phyloP scores from a whole-genome alignment of 225 moss, liverwort and hornwort species.

The Antitrichia curtipendula region DNA sequence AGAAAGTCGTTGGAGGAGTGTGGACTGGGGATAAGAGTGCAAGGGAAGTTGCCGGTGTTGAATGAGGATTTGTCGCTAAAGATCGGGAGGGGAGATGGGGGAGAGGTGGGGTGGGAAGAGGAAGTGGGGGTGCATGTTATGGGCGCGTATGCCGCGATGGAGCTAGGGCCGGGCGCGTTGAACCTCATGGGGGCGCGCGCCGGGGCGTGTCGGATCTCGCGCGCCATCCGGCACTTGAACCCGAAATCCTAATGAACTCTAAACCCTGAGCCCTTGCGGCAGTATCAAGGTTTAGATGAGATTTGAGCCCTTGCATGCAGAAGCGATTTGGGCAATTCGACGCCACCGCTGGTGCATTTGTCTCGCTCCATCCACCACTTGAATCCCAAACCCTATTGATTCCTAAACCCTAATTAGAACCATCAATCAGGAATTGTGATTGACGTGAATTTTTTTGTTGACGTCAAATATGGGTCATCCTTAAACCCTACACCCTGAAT shows the following conservation, averaged over 20 bases:
- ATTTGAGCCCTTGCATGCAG: neutral
- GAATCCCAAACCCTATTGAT: neutral
- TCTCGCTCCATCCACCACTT: neutral
- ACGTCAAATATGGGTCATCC: neutral
- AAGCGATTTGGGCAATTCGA: neutral
- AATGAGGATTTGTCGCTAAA: neutral
- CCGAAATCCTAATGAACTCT: neutral
- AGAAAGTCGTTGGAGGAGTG: neutral
- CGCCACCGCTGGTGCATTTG: neutral
- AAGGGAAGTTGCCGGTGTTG: neutral
- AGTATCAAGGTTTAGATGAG: neutral
- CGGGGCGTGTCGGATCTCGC: neutral
- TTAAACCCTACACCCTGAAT: neutral
- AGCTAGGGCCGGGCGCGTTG: neutral
- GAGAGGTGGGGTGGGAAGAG: neutral
- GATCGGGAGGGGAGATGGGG: neutral
- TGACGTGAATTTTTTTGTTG: neutral
- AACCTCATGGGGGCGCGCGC: neutral
- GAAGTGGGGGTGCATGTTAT: neutral
- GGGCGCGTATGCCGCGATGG: neutral
- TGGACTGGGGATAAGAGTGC: neutral
- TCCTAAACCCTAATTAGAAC: neutral
- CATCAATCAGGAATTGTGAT: neutral
- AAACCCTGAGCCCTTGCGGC: neutral
- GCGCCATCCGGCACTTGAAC: neutral